Percentiles rank a stretch among this genome's conserved stretches.
Conservation (phyloP, 1,284 basidiomycete species). For the Trichosporon inkin region DNA sequence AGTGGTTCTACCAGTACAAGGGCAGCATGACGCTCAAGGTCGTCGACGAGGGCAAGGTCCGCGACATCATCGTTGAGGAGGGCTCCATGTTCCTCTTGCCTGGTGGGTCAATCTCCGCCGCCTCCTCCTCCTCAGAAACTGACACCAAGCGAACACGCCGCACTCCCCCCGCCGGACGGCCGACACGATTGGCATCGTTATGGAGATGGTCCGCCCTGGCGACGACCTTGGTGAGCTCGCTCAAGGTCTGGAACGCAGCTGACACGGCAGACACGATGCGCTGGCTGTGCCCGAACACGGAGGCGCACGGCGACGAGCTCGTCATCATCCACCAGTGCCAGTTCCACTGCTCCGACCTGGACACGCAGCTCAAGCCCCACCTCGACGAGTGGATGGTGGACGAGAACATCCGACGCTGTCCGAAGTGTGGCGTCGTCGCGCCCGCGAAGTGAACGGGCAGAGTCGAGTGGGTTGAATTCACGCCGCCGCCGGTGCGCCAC, state of each 20-base stretch:
- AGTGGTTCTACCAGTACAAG: slow-evolving; percentile 96
- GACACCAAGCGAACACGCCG: slow-evolving; percentile 72
- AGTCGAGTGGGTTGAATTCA: neutral
- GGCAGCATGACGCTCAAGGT: slow-evolving; percentile 83
- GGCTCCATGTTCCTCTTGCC: slow-evolving; percentile 95
- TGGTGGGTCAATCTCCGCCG: slow-evolving; percentile 62
- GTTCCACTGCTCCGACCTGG: slow-evolving; percentile 87
- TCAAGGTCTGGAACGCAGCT: neutral
- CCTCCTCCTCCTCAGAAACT: too few relatives aligned
- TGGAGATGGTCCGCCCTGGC: slow-evolving; percentile 79
- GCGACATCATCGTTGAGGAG: slow-evolving; percentile 83
- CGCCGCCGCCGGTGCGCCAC: too few relatives aligned
- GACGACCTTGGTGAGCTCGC: slow-evolving; percentile 49
- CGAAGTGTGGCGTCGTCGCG: slow-evolving; percentile 65
- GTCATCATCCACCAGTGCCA: slow-evolving; percentile 79
- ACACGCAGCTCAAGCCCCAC: slow-evolving; percentile 87
- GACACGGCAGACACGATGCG: slow-evolving; percentile 68
- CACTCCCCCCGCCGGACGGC: slow-evolving; percentile 90
- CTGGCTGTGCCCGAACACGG: slow-evolving; percentile 80
- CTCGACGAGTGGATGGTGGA: slow-evolving; percentile 71
- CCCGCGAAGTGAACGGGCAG: slow-evolving; percentile 32
- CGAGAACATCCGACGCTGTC: slow-evolving; percentile 63
- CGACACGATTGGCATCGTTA: slow-evolving; percentile 88
- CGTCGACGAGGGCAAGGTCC: slow-evolving; percentile 79
- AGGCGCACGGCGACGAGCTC: slow-evolving; percentile 60